Evolutionary conservation across 2,329 filamentous ascomycete species (phyloP).

Genomic region (Phialophora verrucosa): DNA sequence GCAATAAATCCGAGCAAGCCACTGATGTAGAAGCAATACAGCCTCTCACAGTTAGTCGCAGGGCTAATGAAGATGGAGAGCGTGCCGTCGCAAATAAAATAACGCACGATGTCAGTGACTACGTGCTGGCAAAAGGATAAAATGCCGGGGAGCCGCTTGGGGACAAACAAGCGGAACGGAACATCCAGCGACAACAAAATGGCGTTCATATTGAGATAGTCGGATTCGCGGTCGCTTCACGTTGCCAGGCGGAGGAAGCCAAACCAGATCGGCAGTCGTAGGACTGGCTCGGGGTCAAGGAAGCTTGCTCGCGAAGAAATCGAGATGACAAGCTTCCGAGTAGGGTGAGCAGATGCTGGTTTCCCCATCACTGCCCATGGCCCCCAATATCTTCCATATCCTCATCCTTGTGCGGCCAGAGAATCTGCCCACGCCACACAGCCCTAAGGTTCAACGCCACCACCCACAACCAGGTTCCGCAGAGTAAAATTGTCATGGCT

Average conservation of each 20-base stretch:
- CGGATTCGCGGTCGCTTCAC: background rate
- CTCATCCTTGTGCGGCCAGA: conserved; percentile 66
- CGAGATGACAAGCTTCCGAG: background rate
- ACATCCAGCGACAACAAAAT: background rate
- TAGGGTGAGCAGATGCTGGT: background rate
- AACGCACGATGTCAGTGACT: background rate
- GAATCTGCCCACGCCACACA: conserved; percentile 57
- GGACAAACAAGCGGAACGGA: background rate
- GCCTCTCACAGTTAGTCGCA: background rate
- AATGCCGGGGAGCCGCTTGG: background rate
- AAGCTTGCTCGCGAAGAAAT: background rate
- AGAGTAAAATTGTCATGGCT: too few species aligned
- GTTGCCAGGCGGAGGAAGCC: background rate
- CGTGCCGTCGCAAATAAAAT: background rate
- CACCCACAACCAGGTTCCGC: too few species aligned
- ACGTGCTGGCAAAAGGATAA: background rate
- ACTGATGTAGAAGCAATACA: background rate
- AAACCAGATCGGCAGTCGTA: background rate
- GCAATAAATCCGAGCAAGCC: background rate
- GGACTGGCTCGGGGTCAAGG: background rate
- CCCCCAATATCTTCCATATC: conserved; percentile 44
- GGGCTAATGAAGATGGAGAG: background rate
- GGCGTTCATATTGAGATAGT: background rate
- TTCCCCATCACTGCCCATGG: background rate
- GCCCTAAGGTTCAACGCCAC: conserved; percentile 57